Evolutionary conservation across 768 basidiomycete species (phyloP).

Genomic region (Mycena vitilis): DNA sequence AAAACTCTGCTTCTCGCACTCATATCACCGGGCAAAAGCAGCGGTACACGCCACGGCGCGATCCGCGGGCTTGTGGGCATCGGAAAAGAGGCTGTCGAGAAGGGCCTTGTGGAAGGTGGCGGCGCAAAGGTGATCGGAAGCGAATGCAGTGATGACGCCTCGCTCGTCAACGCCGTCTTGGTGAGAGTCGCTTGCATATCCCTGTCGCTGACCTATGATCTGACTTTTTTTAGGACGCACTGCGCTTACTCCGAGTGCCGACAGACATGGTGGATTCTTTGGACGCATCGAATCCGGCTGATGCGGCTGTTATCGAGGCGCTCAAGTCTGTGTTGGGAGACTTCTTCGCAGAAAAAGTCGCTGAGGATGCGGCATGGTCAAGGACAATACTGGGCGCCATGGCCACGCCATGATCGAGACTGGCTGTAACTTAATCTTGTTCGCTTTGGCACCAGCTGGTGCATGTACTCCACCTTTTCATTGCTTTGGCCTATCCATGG

Average conservation of each 20-base stretch:
- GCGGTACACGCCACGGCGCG: slow-evolving; percentile 90
- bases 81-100: slow-evolving; percentile 85
- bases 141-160: slow-evolving; percentile 61
- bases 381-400: slow-evolving; percentile 59
- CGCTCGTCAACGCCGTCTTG: slow-evolving; percentile 71
- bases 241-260: slow-evolving; percentile 67
- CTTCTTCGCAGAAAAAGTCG: slow-evolving; percentile 68
- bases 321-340: slow-evolving; percentile 69
- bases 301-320: slow-evolving; percentile 57
- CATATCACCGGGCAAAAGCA: slow-evolving; percentile 74
- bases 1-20: slow-evolving; percentile 93
- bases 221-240: slow-evolving; percentile 60
- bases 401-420: slow-evolving; percentile 9
- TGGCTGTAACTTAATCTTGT: slow-evolving; percentile 20
- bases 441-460: slow-evolving; percentile 2
- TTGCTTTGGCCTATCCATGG: no score
- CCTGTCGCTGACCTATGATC: not conserved
- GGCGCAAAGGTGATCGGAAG: slow-evolving; percentile 81
- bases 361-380: slow-evolving; percentile 74
- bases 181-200: slow-evolving; percentile 49
- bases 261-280: slow-evolving; percentile 71
- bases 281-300: slow-evolving; percentile 59
- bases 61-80: slow-evolving; percentile 88
- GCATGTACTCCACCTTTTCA: not conserved
- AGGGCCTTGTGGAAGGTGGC: slow-evolving; percentile 84